Evolutionary conservation across 2,329 filamentous ascomycete genomes (phyloP).

Genomic region (Rhytidhysteron rufulum): DNA sequence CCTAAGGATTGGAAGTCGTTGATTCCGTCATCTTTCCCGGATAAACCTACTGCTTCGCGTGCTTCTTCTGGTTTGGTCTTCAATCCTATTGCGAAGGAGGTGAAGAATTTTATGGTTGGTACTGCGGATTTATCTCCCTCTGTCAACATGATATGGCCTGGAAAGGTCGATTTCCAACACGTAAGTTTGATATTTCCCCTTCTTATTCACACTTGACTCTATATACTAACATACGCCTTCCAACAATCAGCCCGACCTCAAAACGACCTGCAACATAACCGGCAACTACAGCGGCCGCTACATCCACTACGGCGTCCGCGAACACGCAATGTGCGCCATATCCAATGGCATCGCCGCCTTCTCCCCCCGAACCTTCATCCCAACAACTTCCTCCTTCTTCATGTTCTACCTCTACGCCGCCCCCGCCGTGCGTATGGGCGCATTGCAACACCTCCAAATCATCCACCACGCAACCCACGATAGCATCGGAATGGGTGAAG

Average conservation of each 20-base stretch:
- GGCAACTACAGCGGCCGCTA: slow-evolving; percentile 55
- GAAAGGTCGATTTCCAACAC: slow-evolving; percentile 50
- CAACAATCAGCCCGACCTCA: slow-evolving; percentile 28
- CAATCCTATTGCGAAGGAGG: slow-evolving; percentile 65
- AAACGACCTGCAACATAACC: slow-evolving; percentile 46
- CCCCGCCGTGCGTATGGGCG: slow-evolving; percentile 58
- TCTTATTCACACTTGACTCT: slow-evolving; percentile 9
- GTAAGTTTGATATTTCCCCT: slow-evolving; percentile 27
- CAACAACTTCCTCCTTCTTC: slow-evolving; percentile 58
- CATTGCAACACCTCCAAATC: slow-evolving; percentile 51
- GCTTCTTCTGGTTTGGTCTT: slow-evolving; percentile 50
- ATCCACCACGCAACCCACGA: slow-evolving; percentile 63
- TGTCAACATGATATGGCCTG: slow-evolving; percentile 50
- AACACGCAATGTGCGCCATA: slow-evolving; percentile 36
- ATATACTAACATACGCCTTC: too few relatives aligned
- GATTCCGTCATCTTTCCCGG: slow-evolving; percentile 49
- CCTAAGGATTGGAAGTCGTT: slow-evolving; percentile 47
- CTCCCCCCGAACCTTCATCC: slow-evolving; percentile 41
- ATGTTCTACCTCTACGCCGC: slow-evolving; percentile 62
- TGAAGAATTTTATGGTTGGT: slow-evolving; percentile 90
- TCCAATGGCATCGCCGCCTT: slow-evolving; percentile 58
- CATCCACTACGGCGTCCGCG: slow-evolving; percentile 37
- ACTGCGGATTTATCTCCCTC: slow-evolving; percentile 53
- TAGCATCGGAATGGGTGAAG: slow-evolving; percentile 56
- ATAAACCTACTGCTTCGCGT: slow-evolving; percentile 46